Conservation (phyloP, 148 eudicot genomes). For the Amaranthus cruentus region DNA sequence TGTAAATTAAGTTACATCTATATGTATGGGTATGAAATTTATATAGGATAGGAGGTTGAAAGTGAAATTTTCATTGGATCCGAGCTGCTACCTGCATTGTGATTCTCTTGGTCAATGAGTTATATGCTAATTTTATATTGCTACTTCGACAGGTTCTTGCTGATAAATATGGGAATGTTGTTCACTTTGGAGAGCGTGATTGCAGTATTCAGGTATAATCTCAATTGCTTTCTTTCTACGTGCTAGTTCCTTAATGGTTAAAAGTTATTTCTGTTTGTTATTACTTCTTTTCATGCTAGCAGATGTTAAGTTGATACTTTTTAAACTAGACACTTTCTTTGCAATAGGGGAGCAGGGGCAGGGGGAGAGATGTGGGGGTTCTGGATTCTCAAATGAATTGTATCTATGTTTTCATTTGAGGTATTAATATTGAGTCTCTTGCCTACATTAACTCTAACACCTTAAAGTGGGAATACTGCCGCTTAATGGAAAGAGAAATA, state of each 20-base stretch:
- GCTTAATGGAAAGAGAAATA: too few relatives aligned
- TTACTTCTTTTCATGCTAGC: not conserved
- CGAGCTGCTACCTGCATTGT: not conserved
- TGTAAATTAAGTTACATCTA: not conserved
- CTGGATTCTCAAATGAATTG: not conserved
- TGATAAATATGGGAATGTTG: constrained; percentile 89
- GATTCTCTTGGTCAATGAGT: not conserved
- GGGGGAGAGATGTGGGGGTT: not conserved
- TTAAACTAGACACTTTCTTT: not conserved
- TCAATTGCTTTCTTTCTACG: not conserved
- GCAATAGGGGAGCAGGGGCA: not conserved
- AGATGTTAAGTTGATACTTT: not conserved
- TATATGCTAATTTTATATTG: not conserved
- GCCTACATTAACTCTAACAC: too few relatives aligned
- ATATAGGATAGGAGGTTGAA: not conserved
- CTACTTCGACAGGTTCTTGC: constrained; percentile 76
- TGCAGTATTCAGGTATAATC: constrained; percentile 92
- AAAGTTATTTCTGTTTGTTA: not conserved
- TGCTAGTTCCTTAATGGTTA: not conserved
- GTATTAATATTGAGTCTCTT: too few relatives aligned
- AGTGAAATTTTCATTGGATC: not conserved
- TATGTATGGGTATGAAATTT: too few relatives aligned
- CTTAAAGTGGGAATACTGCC: too few relatives aligned
- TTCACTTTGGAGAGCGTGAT: constrained; percentile 99
- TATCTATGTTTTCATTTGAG: too few relatives aligned